phyloP scores from a whole-genome alignment of 345 rosid species.

The Draba incana region DNA sequence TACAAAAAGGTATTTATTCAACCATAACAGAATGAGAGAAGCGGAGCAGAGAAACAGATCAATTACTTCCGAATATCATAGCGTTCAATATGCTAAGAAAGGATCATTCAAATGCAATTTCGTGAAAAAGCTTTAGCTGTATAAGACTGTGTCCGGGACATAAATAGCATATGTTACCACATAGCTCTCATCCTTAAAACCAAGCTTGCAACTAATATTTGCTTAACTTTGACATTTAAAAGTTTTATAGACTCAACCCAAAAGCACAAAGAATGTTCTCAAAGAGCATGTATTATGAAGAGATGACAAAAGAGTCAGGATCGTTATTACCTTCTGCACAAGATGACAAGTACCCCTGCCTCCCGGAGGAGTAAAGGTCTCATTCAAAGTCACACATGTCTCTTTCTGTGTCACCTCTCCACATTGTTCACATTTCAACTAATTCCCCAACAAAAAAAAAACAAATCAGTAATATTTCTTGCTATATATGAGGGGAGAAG shows the following conservation, averaged over 20 bases:
- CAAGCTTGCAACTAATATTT: too few species aligned
- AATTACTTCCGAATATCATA: neutral
- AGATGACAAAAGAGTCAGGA: neutral
- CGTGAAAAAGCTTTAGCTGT: neutral
- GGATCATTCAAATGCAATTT: neutral
- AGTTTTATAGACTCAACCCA: neutral
- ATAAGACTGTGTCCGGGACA: neutral
- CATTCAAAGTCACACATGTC: conserved; percentile 72
- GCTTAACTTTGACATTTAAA: neutral
- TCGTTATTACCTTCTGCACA: conserved; percentile 68
- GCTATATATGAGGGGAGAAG: neutral
- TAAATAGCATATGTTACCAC: neutral
- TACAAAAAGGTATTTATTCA: neutral
- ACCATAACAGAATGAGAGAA: neutral
- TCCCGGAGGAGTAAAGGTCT: conserved; percentile 54
- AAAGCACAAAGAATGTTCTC: conserved; percentile 3
- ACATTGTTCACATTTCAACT: conserved; percentile 82
- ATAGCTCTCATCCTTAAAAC: neutral
- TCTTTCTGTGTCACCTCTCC: conserved; percentile 86
- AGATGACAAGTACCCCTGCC: conserved; percentile 75
- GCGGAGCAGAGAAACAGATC: neutral
- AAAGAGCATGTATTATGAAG: neutral
- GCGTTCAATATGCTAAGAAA: neutral
- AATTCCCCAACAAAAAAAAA: neutral
- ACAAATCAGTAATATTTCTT: neutral